Evolutionary conservation across 2,329 filamentous ascomycete species (phyloP), one percentile per base, ranked within the genome.

Genomic region (Alternaria sp.): DNA sequence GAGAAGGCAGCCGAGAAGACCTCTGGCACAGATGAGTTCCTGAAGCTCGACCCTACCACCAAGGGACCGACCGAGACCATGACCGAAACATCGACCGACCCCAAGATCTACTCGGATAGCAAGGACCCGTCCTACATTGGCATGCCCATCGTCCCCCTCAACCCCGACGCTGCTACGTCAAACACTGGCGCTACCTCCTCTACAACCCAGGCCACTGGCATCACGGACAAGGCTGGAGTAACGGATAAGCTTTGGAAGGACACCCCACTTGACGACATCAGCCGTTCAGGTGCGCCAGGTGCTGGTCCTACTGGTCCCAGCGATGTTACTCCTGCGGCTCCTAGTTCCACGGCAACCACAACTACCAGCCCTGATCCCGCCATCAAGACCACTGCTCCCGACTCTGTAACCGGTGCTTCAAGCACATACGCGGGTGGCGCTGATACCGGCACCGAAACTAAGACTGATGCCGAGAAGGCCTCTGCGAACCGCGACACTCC

Each of bases 401-500:
- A 65, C 57, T 62, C 63, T 13, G 60, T 59, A 10, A 65, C 60
- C 10, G 63, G 55, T 54, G 57, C 59, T 15, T 63, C 63, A n/a
- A 49, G 47, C 46, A 11, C 40, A 19, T 59, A 65, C 61, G 68
- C 70, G 52, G 50, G 68, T 12, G 65, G 69, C 40, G 55, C 65
- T 28, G 19, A 23, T 25, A 40, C 66, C 5, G 53, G 70, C 44
- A 66, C 66, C 5, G 53, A 70, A 40, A 66, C 65, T 28, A 68
- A 67, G n/a, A 66, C 57, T n/a, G 62, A 66, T 44, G 70, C 61
- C 63, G 75, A 59, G 66, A 69, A 59, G 67, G 70, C 52, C 25
- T 49, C 51, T 47, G 62, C 59, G 26, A 63, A 63, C 61, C 49
- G 81, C 78, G 63, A 88, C 85, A 66, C 53, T 47, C 63, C 59